Conservation (phyloP, 352 stramenopile genomes). For the Aphanomyces astaci region DNA sequence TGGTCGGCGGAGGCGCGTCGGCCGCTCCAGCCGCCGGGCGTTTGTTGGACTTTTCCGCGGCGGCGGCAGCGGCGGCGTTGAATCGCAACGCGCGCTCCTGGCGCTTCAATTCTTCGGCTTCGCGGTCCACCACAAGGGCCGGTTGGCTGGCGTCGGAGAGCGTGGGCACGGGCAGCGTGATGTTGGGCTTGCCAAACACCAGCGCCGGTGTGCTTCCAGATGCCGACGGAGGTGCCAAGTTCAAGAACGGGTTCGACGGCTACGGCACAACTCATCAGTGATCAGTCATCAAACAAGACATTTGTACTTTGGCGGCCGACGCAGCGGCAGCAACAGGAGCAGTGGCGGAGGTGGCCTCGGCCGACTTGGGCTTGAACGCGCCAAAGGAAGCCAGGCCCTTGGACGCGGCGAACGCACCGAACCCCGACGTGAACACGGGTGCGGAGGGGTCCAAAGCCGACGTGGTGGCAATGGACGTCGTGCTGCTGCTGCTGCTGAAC, state of each 20-base stretch:
- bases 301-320: background rate
- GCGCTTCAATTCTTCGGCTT: conserved; percentile 1
- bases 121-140: background rate
- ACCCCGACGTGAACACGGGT: conserved; percentile 13
- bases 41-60: conserved; percentile 7
- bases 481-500: too few species aligned
- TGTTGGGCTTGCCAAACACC: conserved; percentile 68
- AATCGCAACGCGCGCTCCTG: conserved; percentile 8
- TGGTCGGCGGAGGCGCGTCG: conserved; percentile 1
- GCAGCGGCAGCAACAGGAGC: background rate
- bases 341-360: background rate
- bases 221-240: conserved; percentile 28
- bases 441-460: conserved; percentile 11
- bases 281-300: conserved; percentile 9
- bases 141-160: conserved; percentile 24
- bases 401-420: conserved; percentile 29
- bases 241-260: conserved; percentile 32
- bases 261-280: conserved; percentile 1
- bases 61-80: background rate
- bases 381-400: conserved; percentile 19
- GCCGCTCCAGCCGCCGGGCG: background rate
- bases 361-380: conserved; percentile 7
- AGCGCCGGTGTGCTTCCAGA: conserved; percentile 53
- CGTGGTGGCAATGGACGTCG: background rate
- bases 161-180: conserved; percentile 58